Evolutionary conservation across 2,329 filamentous ascomycete species (phyloP).

Genomic region (Dichotomopilus funicola): DNA sequence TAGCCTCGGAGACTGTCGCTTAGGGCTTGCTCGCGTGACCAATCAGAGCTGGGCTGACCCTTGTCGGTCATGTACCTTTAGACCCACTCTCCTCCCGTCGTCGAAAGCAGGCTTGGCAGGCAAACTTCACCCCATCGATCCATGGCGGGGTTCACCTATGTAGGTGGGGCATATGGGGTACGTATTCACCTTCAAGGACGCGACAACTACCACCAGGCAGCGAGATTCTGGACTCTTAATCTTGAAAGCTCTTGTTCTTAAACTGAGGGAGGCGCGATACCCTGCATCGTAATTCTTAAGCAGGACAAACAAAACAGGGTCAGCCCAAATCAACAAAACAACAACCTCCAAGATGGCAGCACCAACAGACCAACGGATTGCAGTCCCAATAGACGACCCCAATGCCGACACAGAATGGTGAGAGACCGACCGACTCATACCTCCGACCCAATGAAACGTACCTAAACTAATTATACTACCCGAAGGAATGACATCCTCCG

Average conservation of each 20-base stretch:
- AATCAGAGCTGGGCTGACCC: constrained; percentile 14
- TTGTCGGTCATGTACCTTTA: not conserved
- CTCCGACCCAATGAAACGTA: not conserved
- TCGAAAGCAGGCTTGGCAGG: too few species aligned
- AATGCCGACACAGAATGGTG: constrained; percentile 99
- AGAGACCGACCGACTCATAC: not conserved
- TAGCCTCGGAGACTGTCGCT: constrained; percentile 27
- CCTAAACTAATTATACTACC: constrained; percentile 9
- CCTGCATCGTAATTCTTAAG: not conserved
- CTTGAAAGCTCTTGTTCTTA: not conserved
- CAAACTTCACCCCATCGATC: not conserved
- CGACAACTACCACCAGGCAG: constrained; percentile 11
- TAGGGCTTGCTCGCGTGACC: constrained; percentile 24
- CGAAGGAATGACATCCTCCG: constrained; percentile 94
- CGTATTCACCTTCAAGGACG: constrained; percentile 1
- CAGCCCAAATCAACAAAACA: not conserved
- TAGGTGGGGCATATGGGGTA: constrained; percentile 8
- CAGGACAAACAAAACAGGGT: not conserved
- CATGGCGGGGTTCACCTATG: constrained; percentile 12
- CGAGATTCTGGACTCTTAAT: not conserved
- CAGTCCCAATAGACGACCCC: constrained; percentile 86
- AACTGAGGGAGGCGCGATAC: too few species aligned
- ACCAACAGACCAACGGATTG: constrained; percentile 56
- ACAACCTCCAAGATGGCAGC: constrained; percentile 45
- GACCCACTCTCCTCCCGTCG: too few species aligned